A percentile compares a stretch with the other conserved stretches of the same genome.
phyloP scores from a whole-genome alignment of 495 filamentous ascomycete species.

The Penicillium chermesinum region DNA sequence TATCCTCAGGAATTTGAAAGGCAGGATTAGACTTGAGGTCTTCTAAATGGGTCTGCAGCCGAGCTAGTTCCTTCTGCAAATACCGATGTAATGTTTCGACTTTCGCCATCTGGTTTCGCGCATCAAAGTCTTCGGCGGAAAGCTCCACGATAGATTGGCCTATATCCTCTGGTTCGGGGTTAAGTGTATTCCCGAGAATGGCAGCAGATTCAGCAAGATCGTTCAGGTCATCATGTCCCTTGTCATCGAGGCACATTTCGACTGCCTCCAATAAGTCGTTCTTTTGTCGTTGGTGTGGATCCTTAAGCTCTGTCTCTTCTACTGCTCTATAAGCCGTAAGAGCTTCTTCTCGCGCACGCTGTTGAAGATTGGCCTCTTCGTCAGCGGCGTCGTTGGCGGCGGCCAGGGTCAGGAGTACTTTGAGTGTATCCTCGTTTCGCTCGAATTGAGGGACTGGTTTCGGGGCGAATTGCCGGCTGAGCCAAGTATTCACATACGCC shows the following conservation, averaged over 20 bases:
- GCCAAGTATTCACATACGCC: conserved; percentile 81
- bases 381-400: conserved; percentile 76
- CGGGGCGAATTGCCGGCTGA: conserved; percentile 60
- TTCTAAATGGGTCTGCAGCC: conserved; percentile 33
- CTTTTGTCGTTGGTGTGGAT: conserved; percentile 29
- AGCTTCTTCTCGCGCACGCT: conserved; percentile 38
- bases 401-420: conserved; percentile 68
- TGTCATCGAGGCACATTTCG: conserved; percentile 37
- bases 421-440: conserved; percentile 77
- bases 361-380: conserved; percentile 59
- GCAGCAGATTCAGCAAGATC: conserved; percentile 36
- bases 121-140: conserved; percentile 37
- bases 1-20: conserved; percentile 46
- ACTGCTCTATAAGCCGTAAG: conserved; percentile 29
- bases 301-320: conserved; percentile 24
- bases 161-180: conserved; percentile 31
- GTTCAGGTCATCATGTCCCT: conserved; percentile 29
- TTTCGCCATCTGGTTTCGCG: conserved; percentile 39
- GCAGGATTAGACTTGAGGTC: conserved; percentile 37
- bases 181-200: conserved; percentile 28
- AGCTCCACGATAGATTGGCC: conserved; percentile 40
- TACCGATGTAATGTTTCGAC: conserved; percentile 54
- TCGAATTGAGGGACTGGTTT: conserved; percentile 65
- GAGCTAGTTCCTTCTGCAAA: conserved; percentile 35
- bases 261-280: conserved; percentile 36